These are phyloP conservation scores for Rehmannia glutinosa DNA, from an alignment of 257 asterid genomes.

Conservation along the genomic window DNA sequence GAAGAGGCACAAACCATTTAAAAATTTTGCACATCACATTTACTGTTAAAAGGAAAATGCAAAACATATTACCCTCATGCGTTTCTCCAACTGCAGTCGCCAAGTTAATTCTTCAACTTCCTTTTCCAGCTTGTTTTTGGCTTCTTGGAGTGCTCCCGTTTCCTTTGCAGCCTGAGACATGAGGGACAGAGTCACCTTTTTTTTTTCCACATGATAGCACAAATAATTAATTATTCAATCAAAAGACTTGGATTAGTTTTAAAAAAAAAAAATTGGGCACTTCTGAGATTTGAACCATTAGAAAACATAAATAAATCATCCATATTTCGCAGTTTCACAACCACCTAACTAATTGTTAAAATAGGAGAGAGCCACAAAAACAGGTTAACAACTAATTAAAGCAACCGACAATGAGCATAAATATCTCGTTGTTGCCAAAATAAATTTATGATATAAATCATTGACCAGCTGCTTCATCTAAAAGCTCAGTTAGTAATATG, in stretches of 20 bases:
- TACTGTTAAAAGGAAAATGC: neutral
- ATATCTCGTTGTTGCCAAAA: neutral
- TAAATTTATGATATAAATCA: neutral
- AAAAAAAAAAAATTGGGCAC: conserved; percentile 1
- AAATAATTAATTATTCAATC: neutral
- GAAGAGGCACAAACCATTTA: neutral
- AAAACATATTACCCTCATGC: conserved; percentile 43
- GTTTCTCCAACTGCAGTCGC: conserved; percentile 58
- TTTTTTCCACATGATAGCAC: neutral
- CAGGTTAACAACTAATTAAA: neutral
- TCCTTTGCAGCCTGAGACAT: conserved; percentile 66
- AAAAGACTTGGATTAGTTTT: neutral
- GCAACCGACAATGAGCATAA: neutral
- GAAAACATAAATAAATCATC: neutral
- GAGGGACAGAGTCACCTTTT: neutral
- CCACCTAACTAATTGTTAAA: neutral
- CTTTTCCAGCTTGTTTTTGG: conserved; percentile 63
- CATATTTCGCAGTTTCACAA: neutral
- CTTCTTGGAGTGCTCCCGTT: conserved; percentile 74
- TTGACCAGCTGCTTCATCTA: neutral
- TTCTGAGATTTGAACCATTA: neutral
- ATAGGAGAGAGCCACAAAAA: neutral
- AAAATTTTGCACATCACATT: neutral
- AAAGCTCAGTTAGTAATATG: neutral
- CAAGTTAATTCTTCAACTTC: conserved; percentile 63